Evolutionary conservation across 2,329 filamentous ascomycete species (phyloP), one percentile per base, ranked within the genome.

Genomic region (Monosporascus sp.): DNA sequence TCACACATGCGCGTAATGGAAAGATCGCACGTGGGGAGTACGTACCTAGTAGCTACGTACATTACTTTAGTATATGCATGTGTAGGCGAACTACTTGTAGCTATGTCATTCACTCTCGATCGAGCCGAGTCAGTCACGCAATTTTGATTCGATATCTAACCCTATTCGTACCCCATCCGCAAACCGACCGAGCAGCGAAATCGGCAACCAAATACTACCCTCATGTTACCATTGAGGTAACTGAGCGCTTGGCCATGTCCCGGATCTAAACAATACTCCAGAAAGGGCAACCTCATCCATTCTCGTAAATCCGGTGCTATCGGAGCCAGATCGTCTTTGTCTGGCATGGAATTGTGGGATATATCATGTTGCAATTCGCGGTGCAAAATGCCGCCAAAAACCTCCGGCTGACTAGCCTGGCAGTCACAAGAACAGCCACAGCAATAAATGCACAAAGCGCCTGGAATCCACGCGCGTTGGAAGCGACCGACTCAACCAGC

Each of bases 341-440:
- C 53, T 65, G 64, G 65, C 57, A 69, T 69, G 67, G 67, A 67
- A 63, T 54, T 58, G 60, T 58, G 64, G 70, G 68, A 46, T 17
- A 46, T 46, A 46, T 31, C 65, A 78, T 78, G 76, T 67, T 70
- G 64, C 70, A 70, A 68, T 66, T 70, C 69, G 72, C 70, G 66
- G 72, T 76, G 72, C 74, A 73, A 65, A 68, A 71, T 70, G 70
- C 71, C 70, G 70, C 74, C 65, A 71, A 62, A 59, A 59, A 59
- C 63, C 17, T 67, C 56, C 58, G 64, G 59, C 59, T 67, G 62
- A 67, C 56, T 44, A 54, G 49, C 45, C 37, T 39, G 51, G 15
- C 55, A 54, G 54, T 51, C 57, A 20, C 49, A 18, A 44, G 20
- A 35, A 44, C 41, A 22, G 37, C 20, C 41, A 15, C 35, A 31